Evolutionary conservation across 495 filamentous ascomycete species (phyloP), one percentile per base, ranked within the genome.

Genomic region (Filosporella fistucella): DNA sequence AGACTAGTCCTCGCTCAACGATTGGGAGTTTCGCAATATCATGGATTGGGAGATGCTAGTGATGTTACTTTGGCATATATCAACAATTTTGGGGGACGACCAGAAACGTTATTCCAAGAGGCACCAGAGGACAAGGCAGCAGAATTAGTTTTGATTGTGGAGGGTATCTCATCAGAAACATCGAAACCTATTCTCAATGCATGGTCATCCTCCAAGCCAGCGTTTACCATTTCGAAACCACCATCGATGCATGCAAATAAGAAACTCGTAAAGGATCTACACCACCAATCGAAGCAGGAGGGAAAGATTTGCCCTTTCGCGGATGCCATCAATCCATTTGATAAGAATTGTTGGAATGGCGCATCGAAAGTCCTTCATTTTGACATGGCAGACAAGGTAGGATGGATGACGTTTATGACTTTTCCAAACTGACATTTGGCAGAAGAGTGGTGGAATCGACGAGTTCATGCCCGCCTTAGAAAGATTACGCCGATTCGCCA

Each of bases 131-230:
- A 66, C 39, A 63, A 52, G 38, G 24, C 68, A 32, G 56, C 61
- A 38, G 73, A 79, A 58, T 63, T 79, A 11, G 60, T 77, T 10
- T 59, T 79, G 42, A 57, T 76, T 34, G 60, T 79, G 23, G 72
- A 76, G 50, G 74, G 74, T 36, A 41, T 68, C 16, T 62, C 63
- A 44, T 61, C 33, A 39, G 54, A 38, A 43, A 56, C 18, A 25
- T 70, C 17, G 63, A 55, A 56, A 51, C 61, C 18, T 55, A 58
- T 42, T 33, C 71, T 42, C 41, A 60, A 44, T 28, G 53, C 41
- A 16, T 59, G 24, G 49, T 49, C 30, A 57, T 64, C 17, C 20
- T 41, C 25, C 14, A 49, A 63, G n/a, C 62, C 66, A 13, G 59
- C 67, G 0, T 77, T 79, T 54, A 57, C 63, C 17, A 63, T 74